These are phyloP conservation scores for Ogataea naganishii DNA, from an alignment of 805 yeast species.

Conservation along the genomic window DNA sequence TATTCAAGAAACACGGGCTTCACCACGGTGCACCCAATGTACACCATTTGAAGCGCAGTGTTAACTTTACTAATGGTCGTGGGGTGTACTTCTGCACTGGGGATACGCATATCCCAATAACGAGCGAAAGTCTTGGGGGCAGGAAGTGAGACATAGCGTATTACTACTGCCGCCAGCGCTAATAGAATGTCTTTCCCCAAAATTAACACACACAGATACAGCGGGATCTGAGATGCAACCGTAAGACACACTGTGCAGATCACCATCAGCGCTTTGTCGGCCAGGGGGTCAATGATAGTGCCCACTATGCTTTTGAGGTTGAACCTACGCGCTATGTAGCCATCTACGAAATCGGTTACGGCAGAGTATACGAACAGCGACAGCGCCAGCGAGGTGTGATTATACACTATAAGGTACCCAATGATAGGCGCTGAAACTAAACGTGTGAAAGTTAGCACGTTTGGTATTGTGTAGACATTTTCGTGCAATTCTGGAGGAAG, in stretches of 20 bases:
- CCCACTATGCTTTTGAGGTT: conserved; percentile 78
- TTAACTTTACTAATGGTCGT: conserved; percentile 79
- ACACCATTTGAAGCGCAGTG: conserved; percentile 88
- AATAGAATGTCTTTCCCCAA: conserved; percentile 78
- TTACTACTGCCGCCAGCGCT: conserved; percentile 61
- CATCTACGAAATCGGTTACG: conserved; percentile 86
- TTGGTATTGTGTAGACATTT: conserved; percentile 77
- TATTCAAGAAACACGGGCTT: conserved; percentile 39
- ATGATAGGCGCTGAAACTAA: conserved; percentile 77
- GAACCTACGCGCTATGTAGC: conserved; percentile 77
- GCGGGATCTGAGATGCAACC: conserved; percentile 60
- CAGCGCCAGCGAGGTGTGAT: conserved; percentile 57
- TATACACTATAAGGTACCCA: conserved; percentile 66
- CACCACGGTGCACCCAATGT: conserved; percentile 57
- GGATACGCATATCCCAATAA: conserved; percentile 72
- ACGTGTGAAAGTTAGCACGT: conserved; percentile 72
- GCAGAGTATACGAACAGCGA: conserved; percentile 78
- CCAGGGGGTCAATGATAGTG: conserved; percentile 88
- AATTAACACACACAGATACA: conserved; percentile 56
- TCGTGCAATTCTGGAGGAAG: conserved; percentile 34
- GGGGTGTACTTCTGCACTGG: conserved; percentile 83
- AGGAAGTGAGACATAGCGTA: conserved; percentile 67
- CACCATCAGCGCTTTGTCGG: conserved; percentile 87
- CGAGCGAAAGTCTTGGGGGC: conserved; percentile 64
- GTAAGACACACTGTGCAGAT: conserved; percentile 74